These are phyloP conservation scores for Phylloporus rhodoxanthus DNA, from an alignment of 768 basidiomycete genomes.

Conservation along the genomic window DNA sequence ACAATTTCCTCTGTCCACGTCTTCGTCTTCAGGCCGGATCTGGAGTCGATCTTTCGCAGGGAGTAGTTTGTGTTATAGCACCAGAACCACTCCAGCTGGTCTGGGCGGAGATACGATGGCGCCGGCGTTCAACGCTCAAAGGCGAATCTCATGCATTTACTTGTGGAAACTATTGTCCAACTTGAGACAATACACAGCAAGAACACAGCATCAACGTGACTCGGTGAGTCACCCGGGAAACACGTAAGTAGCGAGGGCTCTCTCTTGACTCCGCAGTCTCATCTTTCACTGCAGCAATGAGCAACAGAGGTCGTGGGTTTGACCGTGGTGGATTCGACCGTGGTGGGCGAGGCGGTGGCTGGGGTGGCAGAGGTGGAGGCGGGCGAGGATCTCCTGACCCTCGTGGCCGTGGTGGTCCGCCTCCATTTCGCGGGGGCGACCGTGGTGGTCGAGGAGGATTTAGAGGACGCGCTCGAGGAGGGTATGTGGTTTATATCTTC, in stretches of 20 bases:
- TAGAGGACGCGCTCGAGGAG: conserved; percentile 33
- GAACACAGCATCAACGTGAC: conserved; percentile 21
- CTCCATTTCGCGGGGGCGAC: conserved; percentile 24
- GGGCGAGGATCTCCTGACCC: conserved; percentile 25
- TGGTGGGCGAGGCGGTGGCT: background rate
- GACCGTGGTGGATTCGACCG: conserved; percentile 17
- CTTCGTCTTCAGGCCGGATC: background rate
- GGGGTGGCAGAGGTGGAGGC: conserved; percentile 29
- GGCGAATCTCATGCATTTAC: background rate
- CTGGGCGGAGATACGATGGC: conserved; percentile 23
- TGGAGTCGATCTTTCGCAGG: background rate
- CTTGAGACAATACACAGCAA: conserved; percentile 1
- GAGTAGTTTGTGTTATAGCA: background rate
- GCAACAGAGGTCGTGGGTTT: conserved; percentile 37
- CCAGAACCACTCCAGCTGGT: background rate
- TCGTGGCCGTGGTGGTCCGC: conserved; percentile 25
- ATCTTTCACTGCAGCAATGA: conserved; percentile 20
- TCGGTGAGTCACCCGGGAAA: background rate
- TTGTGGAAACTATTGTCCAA: conserved; percentile 7
- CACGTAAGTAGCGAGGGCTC: background rate
- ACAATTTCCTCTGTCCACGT: background rate
- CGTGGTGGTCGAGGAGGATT: conserved; percentile 31
- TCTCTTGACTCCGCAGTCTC: background rate
- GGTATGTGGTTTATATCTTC: conserved; percentile 26
- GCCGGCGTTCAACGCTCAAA: background rate